phyloP scores from a whole-genome alignment of 192 early-diverging fungal genomes.

The Linnemannia schmuckeri region DNA sequence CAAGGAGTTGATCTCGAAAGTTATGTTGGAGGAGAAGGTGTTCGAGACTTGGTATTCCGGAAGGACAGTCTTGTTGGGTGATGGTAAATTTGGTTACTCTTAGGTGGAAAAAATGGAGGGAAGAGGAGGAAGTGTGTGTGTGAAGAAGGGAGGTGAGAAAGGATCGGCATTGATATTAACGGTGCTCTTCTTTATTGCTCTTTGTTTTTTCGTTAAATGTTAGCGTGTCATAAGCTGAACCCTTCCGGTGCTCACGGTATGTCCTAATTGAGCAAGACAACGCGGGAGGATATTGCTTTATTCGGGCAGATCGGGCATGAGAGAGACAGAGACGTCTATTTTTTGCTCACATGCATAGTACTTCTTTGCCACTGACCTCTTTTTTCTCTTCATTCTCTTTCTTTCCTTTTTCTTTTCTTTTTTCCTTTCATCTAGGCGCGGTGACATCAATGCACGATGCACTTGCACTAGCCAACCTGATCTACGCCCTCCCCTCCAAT shows the following conservation, averaged over 20 bases:
- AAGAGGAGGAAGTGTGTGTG: no score
- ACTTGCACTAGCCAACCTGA: background rate
- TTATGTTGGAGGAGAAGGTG: constrained; percentile 22
- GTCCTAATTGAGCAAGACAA: background rate
- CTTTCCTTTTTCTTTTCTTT: background rate
- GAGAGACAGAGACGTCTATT: background rate
- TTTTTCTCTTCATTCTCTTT: background rate
- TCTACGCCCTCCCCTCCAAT: background rate
- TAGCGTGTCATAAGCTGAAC: constrained; percentile 28
- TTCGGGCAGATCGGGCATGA: no score
- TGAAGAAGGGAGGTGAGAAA: background rate
- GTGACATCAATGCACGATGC: background rate
- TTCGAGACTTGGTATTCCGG: constrained; percentile 23
- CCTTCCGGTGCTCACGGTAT: constrained; percentile 2
- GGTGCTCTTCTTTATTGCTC: no score
- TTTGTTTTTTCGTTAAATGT: background rate
- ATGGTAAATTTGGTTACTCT: constrained; percentile 5
- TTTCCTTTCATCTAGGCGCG: background rate
- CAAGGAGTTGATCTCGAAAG: constrained; percentile 4
- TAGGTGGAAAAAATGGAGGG: background rate
- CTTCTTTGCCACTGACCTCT: background rate
- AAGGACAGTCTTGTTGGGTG: constrained; percentile 12
- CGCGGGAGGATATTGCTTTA: background rate
- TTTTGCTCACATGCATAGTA: background rate
- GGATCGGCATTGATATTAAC: background rate